Evolutionary conservation across 2,329 filamentous ascomycete species (phyloP).

Genomic region (Xylariaceae sp.): DNA sequence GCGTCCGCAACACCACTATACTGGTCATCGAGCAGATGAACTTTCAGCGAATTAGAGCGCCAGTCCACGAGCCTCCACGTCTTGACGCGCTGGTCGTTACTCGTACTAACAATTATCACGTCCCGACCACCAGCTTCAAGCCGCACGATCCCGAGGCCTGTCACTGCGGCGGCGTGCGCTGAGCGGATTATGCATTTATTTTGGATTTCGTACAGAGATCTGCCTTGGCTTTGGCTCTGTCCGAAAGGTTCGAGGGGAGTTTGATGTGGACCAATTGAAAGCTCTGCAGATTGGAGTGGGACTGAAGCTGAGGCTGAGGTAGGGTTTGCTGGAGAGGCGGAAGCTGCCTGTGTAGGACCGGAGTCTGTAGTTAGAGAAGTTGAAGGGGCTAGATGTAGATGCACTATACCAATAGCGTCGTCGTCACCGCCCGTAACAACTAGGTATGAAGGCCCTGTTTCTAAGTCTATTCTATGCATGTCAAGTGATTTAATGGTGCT

Average conservation of each 20-base stretch:
- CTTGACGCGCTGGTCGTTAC: conserved; percentile 68
- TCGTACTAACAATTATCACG: conserved; percentile 50
- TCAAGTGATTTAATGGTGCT: conserved; percentile 76
- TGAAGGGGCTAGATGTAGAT: conserved; percentile 29
- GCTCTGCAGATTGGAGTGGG: neutral
- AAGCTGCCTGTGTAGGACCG: too few species aligned
- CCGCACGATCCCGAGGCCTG: conserved; percentile 54
- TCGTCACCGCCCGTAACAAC: conserved; percentile 87
- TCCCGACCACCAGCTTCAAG: conserved; percentile 26
- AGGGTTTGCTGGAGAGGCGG: too few species aligned
- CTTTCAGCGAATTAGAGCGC: conserved; percentile 27
- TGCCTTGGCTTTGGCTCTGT: too few species aligned
- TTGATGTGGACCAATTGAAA: too few species aligned
- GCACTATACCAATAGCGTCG: conserved; percentile 67
- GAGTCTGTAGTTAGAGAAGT: too few species aligned
- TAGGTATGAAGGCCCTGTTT: conserved; percentile 46
- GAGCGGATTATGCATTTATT: conserved; percentile 50
- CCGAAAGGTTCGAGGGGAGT: too few species aligned
- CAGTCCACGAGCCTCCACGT: conserved; percentile 51
- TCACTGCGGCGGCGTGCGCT: conserved; percentile 76
- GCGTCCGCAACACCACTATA: conserved; percentile 68
- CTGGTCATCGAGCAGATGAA: conserved; percentile 53
- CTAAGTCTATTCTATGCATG: conserved; percentile 40
- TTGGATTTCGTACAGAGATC: conserved; percentile 22
- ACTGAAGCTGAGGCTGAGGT: neutral